A percentile compares a stretch with the other conserved stretches of the same genome.
Conservation (phyloP, 306 rosid species). For the Sicyos baderoa region DNA sequence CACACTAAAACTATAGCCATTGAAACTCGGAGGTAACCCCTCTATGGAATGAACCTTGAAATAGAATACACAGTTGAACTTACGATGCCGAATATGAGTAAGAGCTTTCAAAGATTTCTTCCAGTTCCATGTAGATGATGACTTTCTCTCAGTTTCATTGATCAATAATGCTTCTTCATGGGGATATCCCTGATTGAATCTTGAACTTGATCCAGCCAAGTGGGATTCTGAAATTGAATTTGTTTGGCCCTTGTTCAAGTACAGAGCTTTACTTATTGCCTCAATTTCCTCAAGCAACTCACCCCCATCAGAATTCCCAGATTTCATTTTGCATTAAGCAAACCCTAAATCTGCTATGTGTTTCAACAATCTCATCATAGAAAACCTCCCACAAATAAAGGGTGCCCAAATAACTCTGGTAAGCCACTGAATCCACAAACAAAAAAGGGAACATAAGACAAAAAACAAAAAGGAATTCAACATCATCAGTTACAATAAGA, state of each 20-base stretch:
- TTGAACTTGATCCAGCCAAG: slow-evolving; percentile 27
- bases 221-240: slow-evolving; percentile 36
- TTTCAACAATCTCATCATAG: slow-evolving; percentile 3
- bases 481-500: slow-evolving; percentile 1
- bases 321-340: slow-evolving; percentile 26
- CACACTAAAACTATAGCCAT: slow-evolving; percentile 38
- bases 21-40: slow-evolving; percentile 47
- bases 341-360: neutral
- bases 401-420: neutral
- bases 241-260: slow-evolving; percentile 37
- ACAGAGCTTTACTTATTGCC: slow-evolving; percentile 73
- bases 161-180: slow-evolving; percentile 30
- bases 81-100: slow-evolving; percentile 45
- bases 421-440: slow-evolving; percentile 4
- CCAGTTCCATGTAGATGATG: slow-evolving; percentile 56
- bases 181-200: slow-evolving; percentile 24
- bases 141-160: slow-evolving; percentile 37
- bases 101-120: slow-evolving; percentile 74
- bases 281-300: slow-evolving; percentile 55
- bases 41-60: slow-evolving; percentile 61
- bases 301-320: slow-evolving; percentile 23
- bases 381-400: neutral
- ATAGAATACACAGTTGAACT: slow-evolving; percentile 45
- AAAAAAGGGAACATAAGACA: neutral
- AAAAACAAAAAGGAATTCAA: neutral